Percentiles rank a stretch among this genome's conserved stretches.
These are phyloP conservation scores for Neonectria hederae DNA, from an alignment of 2,329 filamentous ascomycete species.

Conservation along the genomic window DNA sequence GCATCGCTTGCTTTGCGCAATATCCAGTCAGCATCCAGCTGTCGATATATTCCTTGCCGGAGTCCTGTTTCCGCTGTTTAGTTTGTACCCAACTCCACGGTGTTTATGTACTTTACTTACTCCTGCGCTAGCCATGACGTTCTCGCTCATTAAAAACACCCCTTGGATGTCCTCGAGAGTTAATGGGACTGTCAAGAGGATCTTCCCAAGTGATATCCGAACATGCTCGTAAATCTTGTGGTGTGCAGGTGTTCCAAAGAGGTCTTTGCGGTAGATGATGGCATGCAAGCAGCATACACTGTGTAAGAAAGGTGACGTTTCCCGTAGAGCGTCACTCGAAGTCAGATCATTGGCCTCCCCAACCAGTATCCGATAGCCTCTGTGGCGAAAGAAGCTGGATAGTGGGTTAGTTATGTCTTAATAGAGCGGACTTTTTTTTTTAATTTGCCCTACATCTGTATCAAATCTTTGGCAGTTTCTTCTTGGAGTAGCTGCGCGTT, in stretches of 20 bases:
- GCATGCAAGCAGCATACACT: slow-evolving; percentile 11
- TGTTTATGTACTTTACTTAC: background rate
- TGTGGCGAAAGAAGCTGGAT: slow-evolving; percentile 1
- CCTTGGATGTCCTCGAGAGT: background rate
- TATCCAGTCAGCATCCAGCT: slow-evolving; percentile 14
- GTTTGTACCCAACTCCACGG: too few species aligned
- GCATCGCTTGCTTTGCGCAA: slow-evolving; percentile 13
- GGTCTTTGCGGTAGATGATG: slow-evolving; percentile 3
- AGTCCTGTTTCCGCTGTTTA: background rate
- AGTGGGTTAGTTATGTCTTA: background rate
- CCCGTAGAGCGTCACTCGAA: background rate
- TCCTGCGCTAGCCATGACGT: background rate
- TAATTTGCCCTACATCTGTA: background rate
- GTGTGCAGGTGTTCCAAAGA: slow-evolving; percentile 2
- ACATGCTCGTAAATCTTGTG: slow-evolving; percentile 1
- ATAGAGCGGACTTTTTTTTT: background rate
- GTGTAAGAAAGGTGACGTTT: slow-evolving; percentile 4
- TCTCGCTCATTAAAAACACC: slow-evolving; percentile 16
- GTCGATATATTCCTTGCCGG: slow-evolving; percentile 5
- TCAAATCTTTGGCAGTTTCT: background rate
- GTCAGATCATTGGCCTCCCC: background rate
- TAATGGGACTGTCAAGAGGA: background rate
- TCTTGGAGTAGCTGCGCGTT: background rate
- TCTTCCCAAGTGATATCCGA: slow-evolving; percentile 1
- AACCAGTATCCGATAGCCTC: background rate